Evolutionary conservation across 2,329 filamentous ascomycete species (phyloP).

Genomic region (Verticillium klebahnii): DNA sequence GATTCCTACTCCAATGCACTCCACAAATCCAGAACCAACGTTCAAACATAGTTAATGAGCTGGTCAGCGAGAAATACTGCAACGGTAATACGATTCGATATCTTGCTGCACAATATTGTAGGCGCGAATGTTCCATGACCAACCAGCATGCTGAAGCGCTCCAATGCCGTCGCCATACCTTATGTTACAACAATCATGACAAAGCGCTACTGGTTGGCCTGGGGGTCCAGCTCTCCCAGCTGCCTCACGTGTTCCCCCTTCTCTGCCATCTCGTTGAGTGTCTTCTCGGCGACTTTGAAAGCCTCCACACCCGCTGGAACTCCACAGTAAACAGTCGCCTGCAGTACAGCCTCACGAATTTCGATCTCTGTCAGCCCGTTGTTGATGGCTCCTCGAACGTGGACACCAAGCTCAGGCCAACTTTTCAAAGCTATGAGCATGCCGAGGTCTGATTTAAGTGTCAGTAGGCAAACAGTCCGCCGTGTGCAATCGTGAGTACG

Average conservation of each 20-base stretch:
- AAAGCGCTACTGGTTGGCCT: background rate
- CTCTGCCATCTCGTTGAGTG: conserved; percentile 18
- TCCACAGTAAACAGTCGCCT: conserved; percentile 36
- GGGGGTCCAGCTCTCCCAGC: conserved; percentile 5
- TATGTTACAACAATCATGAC: no score
- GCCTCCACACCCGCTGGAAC: conserved; percentile 34
- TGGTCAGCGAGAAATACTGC: no score
- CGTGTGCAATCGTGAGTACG: background rate
- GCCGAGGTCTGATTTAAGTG: conserved; percentile 39
- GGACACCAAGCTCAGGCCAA: conserved; percentile 52
- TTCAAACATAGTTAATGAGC: no score
- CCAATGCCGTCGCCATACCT: no score
- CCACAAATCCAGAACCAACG: no score
- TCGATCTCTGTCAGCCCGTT: conserved; percentile 56
- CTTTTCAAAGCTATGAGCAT: conserved; percentile 60
- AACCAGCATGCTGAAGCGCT: no score
- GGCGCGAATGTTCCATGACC: no score
- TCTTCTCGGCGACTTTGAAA: conserved; percentile 18
- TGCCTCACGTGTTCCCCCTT: conserved; percentile 19
- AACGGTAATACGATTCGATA: no score
- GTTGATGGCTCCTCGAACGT: conserved; percentile 56
- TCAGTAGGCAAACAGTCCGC: background rate
- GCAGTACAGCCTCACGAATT: conserved; percentile 46
- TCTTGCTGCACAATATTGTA: no score
- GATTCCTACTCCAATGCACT: no score